phyloP scores from a whole-genome alignment of 768 basidiomycete species.

The Macrolepiota fuliginosa region DNA sequence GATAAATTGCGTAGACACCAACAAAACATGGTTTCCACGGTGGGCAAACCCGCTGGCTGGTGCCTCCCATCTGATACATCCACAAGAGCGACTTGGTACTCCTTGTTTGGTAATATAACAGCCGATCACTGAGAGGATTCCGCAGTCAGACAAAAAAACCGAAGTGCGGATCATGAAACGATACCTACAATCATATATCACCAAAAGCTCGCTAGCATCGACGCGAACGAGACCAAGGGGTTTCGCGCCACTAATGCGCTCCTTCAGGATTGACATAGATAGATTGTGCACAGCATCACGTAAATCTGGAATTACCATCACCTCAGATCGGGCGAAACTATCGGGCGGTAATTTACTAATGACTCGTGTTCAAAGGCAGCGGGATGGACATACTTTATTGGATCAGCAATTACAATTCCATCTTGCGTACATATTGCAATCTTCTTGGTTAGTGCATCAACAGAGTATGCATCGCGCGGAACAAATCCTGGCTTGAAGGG shows the following conservation, averaged over 20 bases:
- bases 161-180: not conserved
- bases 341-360: not conserved
- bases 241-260: constrained; percentile 52
- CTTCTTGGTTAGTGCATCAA: constrained; percentile 58
- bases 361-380: not conserved
- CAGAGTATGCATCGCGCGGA: constrained; percentile 65
- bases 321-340: constrained; percentile 39
- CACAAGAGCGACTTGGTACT: constrained; percentile 53
- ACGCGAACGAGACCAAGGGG: constrained; percentile 67
- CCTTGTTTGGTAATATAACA: constrained; percentile 77
- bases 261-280: constrained; percentile 52
- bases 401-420: constrained; percentile 65
- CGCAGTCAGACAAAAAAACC: not conserved
- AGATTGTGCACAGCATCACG: constrained; percentile 33
- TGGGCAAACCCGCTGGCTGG: constrained; percentile 60
- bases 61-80: constrained; percentile 79
- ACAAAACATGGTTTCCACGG: constrained; percentile 61
- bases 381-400: constrained; percentile 52
- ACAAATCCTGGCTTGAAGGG: constrained; percentile 57
- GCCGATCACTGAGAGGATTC: constrained; percentile 55
- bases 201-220: constrained; percentile 54
- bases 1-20: constrained; percentile 73
- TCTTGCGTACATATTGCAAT: constrained; percentile 65
- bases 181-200: constrained; percentile 71
- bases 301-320: constrained; percentile 62